These are phyloP conservation scores for Helianthus tuberosus DNA, from an alignment of 129 eudicot species.

Conservation along the genomic window DNA sequence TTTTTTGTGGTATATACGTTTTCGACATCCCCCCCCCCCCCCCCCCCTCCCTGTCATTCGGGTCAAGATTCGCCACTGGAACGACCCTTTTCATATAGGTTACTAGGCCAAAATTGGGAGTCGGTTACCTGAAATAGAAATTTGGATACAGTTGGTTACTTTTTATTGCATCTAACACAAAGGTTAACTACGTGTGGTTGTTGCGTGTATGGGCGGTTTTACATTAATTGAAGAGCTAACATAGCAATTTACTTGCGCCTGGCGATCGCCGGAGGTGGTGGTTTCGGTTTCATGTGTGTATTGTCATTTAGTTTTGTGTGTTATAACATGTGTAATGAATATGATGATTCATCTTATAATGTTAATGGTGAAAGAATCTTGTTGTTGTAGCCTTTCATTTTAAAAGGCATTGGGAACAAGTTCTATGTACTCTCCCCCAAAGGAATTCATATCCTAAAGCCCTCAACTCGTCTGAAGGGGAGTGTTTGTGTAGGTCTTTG, in stretches of 20 bases:
- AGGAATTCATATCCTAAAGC: background rate
- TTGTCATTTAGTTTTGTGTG: conserved; percentile 7
- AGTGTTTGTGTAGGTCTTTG: no score
- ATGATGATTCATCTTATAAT: background rate
- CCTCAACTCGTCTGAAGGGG: background rate
- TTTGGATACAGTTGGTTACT: no score
- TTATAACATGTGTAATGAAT: conserved; percentile 9
- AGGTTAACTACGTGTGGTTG: no score
- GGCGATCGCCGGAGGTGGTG: conserved; percentile 75
- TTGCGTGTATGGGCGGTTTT: no score
- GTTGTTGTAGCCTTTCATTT: background rate
- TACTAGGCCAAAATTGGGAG: background rate
- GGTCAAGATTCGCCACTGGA: no score
- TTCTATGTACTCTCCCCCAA: background rate
- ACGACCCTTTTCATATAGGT: background rate
- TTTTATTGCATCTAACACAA: no score
- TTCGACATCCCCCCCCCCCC: no score
- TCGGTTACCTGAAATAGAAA: no score
- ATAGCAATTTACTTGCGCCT: conserved; percentile 54
- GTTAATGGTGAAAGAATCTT: background rate
- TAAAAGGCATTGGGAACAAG: background rate
- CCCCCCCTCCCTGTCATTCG: no score
- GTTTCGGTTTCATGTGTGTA: conserved; percentile 15
- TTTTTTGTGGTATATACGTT: no score
- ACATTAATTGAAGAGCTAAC: background rate